A percentile compares a stretch with the other conserved stretches of the same genome.
phyloP scores from a whole-genome alignment of 164 flowering plant species.

The Umbilicus rupestris region DNA sequence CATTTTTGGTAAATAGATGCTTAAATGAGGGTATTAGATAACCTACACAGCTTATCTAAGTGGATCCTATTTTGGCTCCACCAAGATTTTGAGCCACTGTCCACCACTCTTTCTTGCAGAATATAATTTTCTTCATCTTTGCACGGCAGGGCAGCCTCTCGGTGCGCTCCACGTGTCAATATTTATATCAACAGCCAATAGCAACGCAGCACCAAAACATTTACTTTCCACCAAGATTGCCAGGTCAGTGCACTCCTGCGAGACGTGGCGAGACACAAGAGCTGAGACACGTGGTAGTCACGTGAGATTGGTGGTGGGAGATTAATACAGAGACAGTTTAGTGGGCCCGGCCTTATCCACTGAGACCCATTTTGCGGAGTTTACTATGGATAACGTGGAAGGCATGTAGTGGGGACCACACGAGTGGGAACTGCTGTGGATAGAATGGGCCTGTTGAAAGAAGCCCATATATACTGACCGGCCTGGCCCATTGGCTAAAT shows the following conservation, averaged over 20 bases:
- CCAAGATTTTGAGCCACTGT: neutral
- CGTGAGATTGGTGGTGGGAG: neutral
- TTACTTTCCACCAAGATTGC: neutral
- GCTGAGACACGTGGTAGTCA: conserved; percentile 6
- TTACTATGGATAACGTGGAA: neutral
- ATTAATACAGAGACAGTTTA: neutral
- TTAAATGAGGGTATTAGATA: neutral
- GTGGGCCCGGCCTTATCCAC: conserved; percentile 5
- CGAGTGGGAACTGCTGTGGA: no score
- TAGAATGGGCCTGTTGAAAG: no score
- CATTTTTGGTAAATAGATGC: neutral
- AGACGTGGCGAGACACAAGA: neutral
- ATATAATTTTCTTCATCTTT: neutral
- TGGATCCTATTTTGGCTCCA: neutral
- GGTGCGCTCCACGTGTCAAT: neutral
- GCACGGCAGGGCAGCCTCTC: neutral
- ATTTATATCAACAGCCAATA: neutral
- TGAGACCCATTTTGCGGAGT: neutral
- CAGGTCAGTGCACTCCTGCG: neutral
- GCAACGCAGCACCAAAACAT: neutral
- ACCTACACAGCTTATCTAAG: neutral
- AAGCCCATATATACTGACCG: no score
- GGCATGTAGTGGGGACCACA: neutral
- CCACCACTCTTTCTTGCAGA: neutral
- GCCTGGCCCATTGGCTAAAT: no score